Base-by-base conservation (phyloP, 177 flowering plant genomes). In the Vitis hybrid region DNA sequence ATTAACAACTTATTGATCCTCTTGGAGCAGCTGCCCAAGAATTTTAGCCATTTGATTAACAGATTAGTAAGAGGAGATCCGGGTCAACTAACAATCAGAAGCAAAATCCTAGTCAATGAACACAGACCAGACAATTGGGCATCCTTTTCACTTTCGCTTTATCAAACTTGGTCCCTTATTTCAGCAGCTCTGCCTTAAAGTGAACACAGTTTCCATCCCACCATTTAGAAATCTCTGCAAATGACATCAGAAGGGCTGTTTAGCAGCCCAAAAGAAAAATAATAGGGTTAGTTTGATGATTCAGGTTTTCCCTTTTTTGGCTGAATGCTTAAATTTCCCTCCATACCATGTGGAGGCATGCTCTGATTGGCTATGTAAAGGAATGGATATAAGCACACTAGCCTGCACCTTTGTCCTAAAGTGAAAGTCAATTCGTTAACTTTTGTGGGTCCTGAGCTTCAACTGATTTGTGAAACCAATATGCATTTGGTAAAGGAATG, bases 121-220 rank as follows among this genome's bases (percentile, higher is more conserved):
- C 50, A 34, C 10, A 21, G 62, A 60, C 26, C n/a, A 14, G 40
- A 30, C 40, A 32, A 60, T 40, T 48, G 19, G 2, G 21, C 10
- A 5, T 40, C 34, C 48, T 30, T 65, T 54, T 26, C 4, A 52
- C 58, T 65, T 65, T 65, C 56, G 19, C 68, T 65, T 65, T 65
- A 65, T 52, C 58, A 65, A 51, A 26, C 2, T 14, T 49, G 68
- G 58, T 2, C 67, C 68, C 40, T 52, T 18, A 18, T 18, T 51
- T 65, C 17, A 9, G 8, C 40, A 52, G 13, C 12, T 61, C 65
- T 40, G 34, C 45, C 10, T 45, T 17, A 62, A 62, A 62, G 65
- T 62, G 52, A 62, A 62, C 45, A 52, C 0, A 45, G 65, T 17
- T 15, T 34, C 9, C 13, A 6, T 45, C 30, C 18, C 18, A 26